Evolutionary conservation across 2,329 filamentous ascomycete genomes (phyloP), one percentile per base, ranked within the genome.

Genomic region (Sporothrix mexicana): DNA sequence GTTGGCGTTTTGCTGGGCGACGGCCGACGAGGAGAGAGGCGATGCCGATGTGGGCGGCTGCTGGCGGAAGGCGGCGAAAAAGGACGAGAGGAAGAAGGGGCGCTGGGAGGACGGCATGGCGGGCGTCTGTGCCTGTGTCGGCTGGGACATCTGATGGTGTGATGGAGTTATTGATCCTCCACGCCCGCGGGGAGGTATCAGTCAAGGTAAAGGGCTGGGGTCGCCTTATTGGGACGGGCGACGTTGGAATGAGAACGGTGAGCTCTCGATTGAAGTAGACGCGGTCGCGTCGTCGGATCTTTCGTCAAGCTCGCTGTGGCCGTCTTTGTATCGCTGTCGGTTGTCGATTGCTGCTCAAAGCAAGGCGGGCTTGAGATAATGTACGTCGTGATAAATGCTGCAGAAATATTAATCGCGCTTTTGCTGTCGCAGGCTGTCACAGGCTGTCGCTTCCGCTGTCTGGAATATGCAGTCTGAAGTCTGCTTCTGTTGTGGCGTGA

Each of bases 51-150:
- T 76, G 23, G 83, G 78, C 77, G 83, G 78, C 77, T 84, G 84
- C 73, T 85, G 85, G 69, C 86, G 85, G 78, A 88, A 87, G 79
- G 86, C 85, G 79, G 85, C 84, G 79, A 88, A 83, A 81, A 88
- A 87, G 77, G 84, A 85, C 64, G 86, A 86, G 77, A 88, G 84
- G 81, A 88, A 87, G 79, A 85, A 88, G 64, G 86, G 85, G 68
- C 86, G 84, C 77, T 88, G 86, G 0, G 73, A 74, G 49, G 85
- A 85, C 66, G 86, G 83, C 85, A 87, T 87, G 70, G 49, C 79
- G 75, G 30, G 69, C 23, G 8, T 20, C 9, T 55, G 20, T n/a
- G 43, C 6, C 41, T 45, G 36, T 41, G 20, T n/a, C 13, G 15
- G n/a, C 41, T 66, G 61, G 41, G 61, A 25, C 41, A 66, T 66